Base-by-base conservation (phyloP, 73 alveolate genomes). In the Paramecium sexaurelia region DNA sequence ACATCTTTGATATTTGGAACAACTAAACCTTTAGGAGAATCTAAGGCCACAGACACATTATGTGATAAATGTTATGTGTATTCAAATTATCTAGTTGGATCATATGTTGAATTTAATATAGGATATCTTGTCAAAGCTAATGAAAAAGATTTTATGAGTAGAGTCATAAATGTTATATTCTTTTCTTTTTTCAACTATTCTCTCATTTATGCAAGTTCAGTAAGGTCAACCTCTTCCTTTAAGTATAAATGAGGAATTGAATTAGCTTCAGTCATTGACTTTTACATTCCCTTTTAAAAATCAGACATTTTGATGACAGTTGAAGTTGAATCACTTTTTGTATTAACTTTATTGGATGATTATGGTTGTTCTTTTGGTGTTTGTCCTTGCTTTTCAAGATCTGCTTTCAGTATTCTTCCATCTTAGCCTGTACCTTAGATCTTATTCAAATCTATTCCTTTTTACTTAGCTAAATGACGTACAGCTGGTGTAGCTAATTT, bases 11-110 rank as follows among this genome's bases (percentile, higher is more conserved):
- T 92, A 69, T 89, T 94, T 33, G 99, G 99, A 22, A 96, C 98
- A 0, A 94, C 92, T 39, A 97, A 94, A 57, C 99, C 99, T 33
- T 91, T 93, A 40, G 97, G 96, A 29, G 97, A 89, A 55, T 97
- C 99, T 43, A 97, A 91, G 19, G 99, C 99, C 57, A 97, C 73
- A 24, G 98, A 73, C 35, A 97, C 91, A 85, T 97, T 97, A 92
- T 97, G 99, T 68, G 92, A 94, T 55, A 73, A 61, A 87, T 95
- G 95, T 36, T 94, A 35, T 10, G 96, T 96, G 56, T 93, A 97
- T 92, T 95, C 98, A 29, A 85, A 61, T 45, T 94, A 92, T 47
- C 92, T 94, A 22, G 95, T 43, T 15, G 73, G 96, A 36, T 94
- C 96, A 35, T 92, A 86, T 43, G 84, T 85, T 15, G 97, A 91